A percentile compares a stretch with the other conserved stretches of the same genome.
Evolutionary conservation across 495 filamentous ascomycete species (phyloP).

Genomic region (Parachaetomium inaequale): DNA sequence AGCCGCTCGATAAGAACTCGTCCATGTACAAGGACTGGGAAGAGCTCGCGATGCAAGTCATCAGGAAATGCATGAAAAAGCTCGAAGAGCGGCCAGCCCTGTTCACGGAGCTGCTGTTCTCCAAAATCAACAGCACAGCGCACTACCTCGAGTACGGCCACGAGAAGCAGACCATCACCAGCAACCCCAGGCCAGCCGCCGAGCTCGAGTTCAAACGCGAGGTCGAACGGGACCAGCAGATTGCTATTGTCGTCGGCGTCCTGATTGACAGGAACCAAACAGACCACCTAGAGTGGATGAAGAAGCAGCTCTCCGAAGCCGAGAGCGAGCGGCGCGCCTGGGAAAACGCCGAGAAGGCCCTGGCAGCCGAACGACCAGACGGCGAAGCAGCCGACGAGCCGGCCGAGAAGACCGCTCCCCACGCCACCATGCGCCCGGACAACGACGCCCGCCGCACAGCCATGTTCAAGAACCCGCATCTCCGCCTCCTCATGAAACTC

Average conservation of each 20-base stretch:
- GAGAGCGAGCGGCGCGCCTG: constrained; percentile 72
- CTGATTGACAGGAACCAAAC: constrained; percentile 71
- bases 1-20: constrained; percentile 61
- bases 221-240: constrained; percentile 60
- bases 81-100: constrained; percentile 78
- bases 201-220: constrained; percentile 77
- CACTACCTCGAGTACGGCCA: constrained; percentile 88
- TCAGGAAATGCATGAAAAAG: constrained; percentile 72
- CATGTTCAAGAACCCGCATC: constrained; percentile 84
- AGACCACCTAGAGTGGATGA: constrained; percentile 78
- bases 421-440: constrained; percentile 60
- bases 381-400: constrained; percentile 36
- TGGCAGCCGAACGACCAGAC: constrained; percentile 29
- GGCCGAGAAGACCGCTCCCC: constrained; percentile 31
- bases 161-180: constrained; percentile 68
- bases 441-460: constrained; percentile 65
- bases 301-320: constrained; percentile 62
- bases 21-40: constrained; percentile 85
- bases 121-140: constrained; percentile 78
- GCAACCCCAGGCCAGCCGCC: constrained; percentile 55
- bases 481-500: constrained; percentile 79
- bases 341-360: constrained; percentile 66
- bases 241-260: constrained; percentile 73
- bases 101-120: constrained; percentile 86
- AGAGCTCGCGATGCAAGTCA: constrained; percentile 74